Conservation (phyloP, 2,329 filamentous ascomycete species). For the Coniella lustricola region DNA sequence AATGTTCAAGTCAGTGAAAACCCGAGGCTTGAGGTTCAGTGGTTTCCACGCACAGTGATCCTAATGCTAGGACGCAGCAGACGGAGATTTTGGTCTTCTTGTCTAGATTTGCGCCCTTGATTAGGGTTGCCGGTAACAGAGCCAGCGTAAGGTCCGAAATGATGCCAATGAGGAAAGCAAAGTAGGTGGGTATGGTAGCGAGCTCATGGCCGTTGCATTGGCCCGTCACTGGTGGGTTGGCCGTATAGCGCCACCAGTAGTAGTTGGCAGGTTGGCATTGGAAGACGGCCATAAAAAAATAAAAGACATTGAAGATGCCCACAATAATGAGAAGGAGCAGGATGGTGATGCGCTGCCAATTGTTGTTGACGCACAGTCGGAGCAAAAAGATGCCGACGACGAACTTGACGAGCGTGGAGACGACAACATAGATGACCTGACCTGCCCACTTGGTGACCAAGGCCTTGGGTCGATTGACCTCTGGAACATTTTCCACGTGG, state of each 20-base stretch:
- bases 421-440: constrained; percentile 32
- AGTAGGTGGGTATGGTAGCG: constrained; percentile 28
- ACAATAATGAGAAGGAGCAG: constrained; percentile 25
- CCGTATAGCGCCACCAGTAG: constrained; percentile 31
- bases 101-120: constrained; percentile 30
- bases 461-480: constrained; percentile 9
- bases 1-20: too few species aligned
- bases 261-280: constrained; percentile 32
- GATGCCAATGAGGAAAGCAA: constrained; percentile 27
- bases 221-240: constrained; percentile 21
- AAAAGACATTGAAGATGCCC: constrained; percentile 28
- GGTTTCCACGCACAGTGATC: constrained; percentile 29
- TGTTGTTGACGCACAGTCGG: constrained; percentile 27
- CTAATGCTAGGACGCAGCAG: constrained; percentile 24
- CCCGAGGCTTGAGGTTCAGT: too few species aligned
- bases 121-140: constrained; percentile 29
- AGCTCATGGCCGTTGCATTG: constrained; percentile 26
- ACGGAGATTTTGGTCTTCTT: constrained; percentile 26
- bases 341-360: constrained; percentile 29
- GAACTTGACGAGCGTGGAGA: constrained; percentile 31
- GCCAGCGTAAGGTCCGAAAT: constrained; percentile 30
- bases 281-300: constrained; percentile 30
- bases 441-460: constrained; percentile 27
- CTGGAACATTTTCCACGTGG: constrained; percentile 10
- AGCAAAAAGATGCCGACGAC: constrained; percentile 33